A percentile compares a stretch with the other conserved stretches of the same genome.
Evolutionary conservation across 2,329 filamentous ascomycete genomes (phyloP).

Genomic region (Arthrobotrys pseudoclavata): DNA sequence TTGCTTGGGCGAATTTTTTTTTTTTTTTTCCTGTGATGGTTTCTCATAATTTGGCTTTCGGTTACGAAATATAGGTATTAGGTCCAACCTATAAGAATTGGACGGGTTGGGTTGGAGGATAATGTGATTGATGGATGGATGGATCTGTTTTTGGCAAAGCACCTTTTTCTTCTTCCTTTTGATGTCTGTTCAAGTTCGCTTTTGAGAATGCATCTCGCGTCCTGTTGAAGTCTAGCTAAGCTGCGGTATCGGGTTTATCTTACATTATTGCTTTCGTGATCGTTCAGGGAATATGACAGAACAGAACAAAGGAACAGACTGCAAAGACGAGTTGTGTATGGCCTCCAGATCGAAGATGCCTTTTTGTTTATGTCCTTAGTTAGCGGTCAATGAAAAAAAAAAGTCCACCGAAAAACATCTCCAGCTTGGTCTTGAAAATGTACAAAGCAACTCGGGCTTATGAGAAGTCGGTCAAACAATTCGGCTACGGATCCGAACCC

Average conservation of each 20-base stretch:
- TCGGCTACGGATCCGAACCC: not conserved
- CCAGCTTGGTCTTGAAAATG: no score
- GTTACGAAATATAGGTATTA: constrained; percentile 52
- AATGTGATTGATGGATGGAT: not conserved
- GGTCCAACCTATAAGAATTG: constrained; percentile 55
- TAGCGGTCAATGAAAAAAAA: not conserved
- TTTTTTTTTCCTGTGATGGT: constrained; percentile 25
- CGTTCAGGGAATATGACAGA: not conserved
- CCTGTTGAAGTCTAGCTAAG: not conserved
- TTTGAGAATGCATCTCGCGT: not conserved
- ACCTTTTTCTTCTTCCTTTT: not conserved
- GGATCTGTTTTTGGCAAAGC: constrained; percentile 6
- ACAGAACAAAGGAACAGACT: no score
- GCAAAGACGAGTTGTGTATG: no score
- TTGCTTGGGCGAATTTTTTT: constrained; percentile 10
- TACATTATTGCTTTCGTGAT: not conserved
- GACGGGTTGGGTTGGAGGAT: not conserved
- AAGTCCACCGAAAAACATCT: no score
- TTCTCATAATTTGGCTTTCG: constrained; percentile 47
- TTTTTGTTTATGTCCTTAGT: not conserved
- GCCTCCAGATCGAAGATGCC: no score
- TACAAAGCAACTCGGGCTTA: no score
- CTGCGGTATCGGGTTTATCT: not conserved
- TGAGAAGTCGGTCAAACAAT: not conserved
- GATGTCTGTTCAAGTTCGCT: not conserved